Percentiles rank a stretch among this genome's conserved stretches.
phyloP scores from a whole-genome alignment of 2,329 filamentous ascomycete genomes.

The Fusarium albosuccineum region DNA sequence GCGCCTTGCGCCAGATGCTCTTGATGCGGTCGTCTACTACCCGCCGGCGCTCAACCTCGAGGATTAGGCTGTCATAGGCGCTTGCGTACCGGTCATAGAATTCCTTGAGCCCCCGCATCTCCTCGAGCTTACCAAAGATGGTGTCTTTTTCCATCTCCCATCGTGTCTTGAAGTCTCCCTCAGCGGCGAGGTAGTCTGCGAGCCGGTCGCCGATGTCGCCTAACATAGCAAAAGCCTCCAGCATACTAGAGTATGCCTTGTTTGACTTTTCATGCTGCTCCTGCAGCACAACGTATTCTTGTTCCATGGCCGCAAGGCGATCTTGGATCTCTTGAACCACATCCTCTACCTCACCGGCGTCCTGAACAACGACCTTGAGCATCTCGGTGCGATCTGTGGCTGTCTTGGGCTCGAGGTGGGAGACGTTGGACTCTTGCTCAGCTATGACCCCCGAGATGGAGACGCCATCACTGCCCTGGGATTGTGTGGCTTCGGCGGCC shows the following conservation, averaged over 20 bases:
- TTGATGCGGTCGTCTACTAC: constrained; percentile 80
- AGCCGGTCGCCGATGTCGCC: constrained; percentile 76
- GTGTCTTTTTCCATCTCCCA: constrained; percentile 82
- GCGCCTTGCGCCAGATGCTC: constrained; percentile 81
- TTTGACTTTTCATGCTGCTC: constrained; percentile 68
- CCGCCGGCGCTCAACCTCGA: constrained; percentile 84
- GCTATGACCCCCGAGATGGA: constrained; percentile 77
- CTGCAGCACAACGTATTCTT: constrained; percentile 72
- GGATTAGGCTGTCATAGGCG: constrained; percentile 85
- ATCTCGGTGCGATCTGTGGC: constrained; percentile 84
- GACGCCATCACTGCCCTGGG: constrained; percentile 60
- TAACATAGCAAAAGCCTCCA: constrained; percentile 74
- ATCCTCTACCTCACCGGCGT: constrained; percentile 75
- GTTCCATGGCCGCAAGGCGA: constrained; percentile 81
- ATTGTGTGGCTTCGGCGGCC: constrained; percentile 73
- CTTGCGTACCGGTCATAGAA: constrained; percentile 90
- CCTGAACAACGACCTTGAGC: constrained; percentile 81
- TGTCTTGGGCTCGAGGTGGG: constrained; percentile 76
- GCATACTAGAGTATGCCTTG: constrained; percentile 68
- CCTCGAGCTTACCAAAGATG: constrained; percentile 76
- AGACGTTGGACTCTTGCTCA: constrained; percentile 65
- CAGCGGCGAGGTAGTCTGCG: constrained; percentile 73
- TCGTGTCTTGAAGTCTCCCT: constrained; percentile 71
- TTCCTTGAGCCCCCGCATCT: constrained; percentile 81
- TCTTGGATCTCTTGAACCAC: constrained; percentile 80